These are phyloP conservation scores for Inonotus obliquus DNA, from an alignment of 1,284 basidiomycete species.

Conservation along the genomic window DNA sequence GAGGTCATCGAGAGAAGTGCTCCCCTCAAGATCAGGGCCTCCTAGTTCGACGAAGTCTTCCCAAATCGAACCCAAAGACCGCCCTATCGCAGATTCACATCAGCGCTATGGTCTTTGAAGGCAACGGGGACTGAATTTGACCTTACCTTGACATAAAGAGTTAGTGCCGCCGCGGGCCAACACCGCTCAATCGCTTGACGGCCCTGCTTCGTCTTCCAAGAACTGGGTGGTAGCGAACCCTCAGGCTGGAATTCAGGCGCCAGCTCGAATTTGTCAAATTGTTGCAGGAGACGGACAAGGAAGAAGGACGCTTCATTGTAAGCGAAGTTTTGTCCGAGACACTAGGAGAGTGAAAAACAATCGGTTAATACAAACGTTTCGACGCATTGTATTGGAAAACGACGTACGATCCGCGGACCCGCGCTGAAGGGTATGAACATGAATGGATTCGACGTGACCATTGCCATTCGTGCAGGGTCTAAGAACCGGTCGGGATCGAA, in stretches of 20 bases:
- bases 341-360: slow-evolving; percentile 35
- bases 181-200: slow-evolving; percentile 52
- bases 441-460: slow-evolving; percentile 51
- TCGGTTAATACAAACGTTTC: slow-evolving; percentile 21
- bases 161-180: slow-evolving; percentile 56
- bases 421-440: slow-evolving; percentile 70
- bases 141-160: slow-evolving; percentile 56
- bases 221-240: slow-evolving; percentile 51
- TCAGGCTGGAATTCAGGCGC: slow-evolving; percentile 56
- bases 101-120: slow-evolving; percentile 13
- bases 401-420: slow-evolving; percentile 49
- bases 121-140: slow-evolving; percentile 4
- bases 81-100: slow-evolving; percentile 32
- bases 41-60: neutral
- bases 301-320: slow-evolving; percentile 70
- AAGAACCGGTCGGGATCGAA: slow-evolving; percentile 73
- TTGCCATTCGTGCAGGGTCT: slow-evolving; percentile 42
- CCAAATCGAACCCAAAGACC: slow-evolving; percentile 50
- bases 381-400: neutral
- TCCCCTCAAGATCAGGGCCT: neutral
- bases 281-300: slow-evolving; percentile 59
- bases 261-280: slow-evolving; percentile 53
- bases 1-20: too few species aligned
- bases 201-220: slow-evolving; percentile 51
- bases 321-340: slow-evolving; percentile 69